Evolutionary conservation across 768 basidiomycete genomes (phyloP).

Genomic region (Panaeolus cyanescens): DNA sequence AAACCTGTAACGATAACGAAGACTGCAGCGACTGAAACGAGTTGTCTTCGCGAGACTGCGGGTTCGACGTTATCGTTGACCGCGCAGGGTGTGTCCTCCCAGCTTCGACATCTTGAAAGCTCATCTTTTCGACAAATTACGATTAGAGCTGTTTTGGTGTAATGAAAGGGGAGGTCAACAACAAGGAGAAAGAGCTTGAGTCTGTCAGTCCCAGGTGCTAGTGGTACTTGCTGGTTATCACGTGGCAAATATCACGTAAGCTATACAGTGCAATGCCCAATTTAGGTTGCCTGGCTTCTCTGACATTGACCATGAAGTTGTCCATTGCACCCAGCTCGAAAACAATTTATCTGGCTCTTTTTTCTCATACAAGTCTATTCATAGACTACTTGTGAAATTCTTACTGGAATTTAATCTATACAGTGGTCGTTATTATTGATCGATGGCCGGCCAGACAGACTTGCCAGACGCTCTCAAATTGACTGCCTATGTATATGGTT

Average conservation of each 20-base stretch:
- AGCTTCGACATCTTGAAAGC: conserved; percentile 59
- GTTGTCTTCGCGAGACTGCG: conserved; percentile 64
- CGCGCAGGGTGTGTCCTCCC: conserved; percentile 39
- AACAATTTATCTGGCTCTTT: not conserved
- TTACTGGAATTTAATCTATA: not conserved
- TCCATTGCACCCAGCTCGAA: not conserved
- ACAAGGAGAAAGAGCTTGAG: not conserved
- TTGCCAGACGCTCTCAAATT: no score
- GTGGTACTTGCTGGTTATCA: not conserved
- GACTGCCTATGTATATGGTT: no score
- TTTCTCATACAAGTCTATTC: not conserved
- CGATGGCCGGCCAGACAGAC: no score
- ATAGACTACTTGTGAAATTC: not conserved
- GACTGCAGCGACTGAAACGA: conserved; percentile 77
- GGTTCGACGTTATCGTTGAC: conserved; percentile 30
- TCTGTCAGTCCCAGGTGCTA: not conserved
- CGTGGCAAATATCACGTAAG: not conserved
- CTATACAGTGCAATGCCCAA: not conserved
- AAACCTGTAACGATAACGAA: conserved; percentile 88
- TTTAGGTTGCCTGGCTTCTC: not conserved
- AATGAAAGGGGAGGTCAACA: not conserved
- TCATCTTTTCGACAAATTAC: conserved; percentile 34
- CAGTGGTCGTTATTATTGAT: no score
- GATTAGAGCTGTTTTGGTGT: not conserved
- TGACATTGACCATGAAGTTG: not conserved